Evolutionary conservation across 2,329 filamentous ascomycete species (phyloP).

Genomic region (Periconia macrospinosa): DNA sequence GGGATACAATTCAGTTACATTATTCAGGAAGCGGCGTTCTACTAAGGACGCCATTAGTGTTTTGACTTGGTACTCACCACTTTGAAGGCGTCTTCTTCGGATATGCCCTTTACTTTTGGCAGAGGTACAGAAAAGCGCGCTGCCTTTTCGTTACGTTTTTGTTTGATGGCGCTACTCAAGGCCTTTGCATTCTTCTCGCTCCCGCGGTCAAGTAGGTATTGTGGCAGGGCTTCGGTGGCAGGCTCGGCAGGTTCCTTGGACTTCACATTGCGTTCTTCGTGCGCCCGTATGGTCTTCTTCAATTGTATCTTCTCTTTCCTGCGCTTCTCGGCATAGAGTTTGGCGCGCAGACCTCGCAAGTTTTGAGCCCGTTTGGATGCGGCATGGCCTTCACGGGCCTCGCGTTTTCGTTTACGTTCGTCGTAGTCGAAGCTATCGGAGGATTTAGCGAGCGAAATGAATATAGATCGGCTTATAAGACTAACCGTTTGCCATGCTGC

Average conservation of each 20-base stretch:
- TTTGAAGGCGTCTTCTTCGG: slow-evolving; percentile 79
- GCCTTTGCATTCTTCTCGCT: slow-evolving; percentile 71
- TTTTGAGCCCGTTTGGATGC: slow-evolving; percentile 90
- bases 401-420: slow-evolving; percentile 83
- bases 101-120: slow-evolving; percentile 91
- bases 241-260: slow-evolving; percentile 76
- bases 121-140: slow-evolving; percentile 90
- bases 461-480: no score
- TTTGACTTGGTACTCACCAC: no score
- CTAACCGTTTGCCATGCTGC: slow-evolving; percentile 46
- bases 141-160: slow-evolving; percentile 86
- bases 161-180: slow-evolving; percentile 85
- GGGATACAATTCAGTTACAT: no score
- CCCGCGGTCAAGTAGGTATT: slow-evolving; percentile 89
- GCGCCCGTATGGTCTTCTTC: slow-evolving; percentile 69
- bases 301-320: slow-evolving; percentile 78
- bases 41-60: no score
- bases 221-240: slow-evolving; percentile 78
- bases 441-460: background rate
- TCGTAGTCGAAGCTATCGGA: slow-evolving; percentile 70
- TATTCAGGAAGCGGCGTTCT: no score
- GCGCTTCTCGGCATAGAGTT: slow-evolving; percentile 89
- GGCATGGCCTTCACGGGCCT: slow-evolving; percentile 87
- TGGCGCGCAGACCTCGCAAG: slow-evolving; percentile 85
- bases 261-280: slow-evolving; percentile 97